Evolutionary conservation across 192 early-diverging fungal genomes (phyloP).

Genomic region (Martensiomyces pterosporus): DNA sequence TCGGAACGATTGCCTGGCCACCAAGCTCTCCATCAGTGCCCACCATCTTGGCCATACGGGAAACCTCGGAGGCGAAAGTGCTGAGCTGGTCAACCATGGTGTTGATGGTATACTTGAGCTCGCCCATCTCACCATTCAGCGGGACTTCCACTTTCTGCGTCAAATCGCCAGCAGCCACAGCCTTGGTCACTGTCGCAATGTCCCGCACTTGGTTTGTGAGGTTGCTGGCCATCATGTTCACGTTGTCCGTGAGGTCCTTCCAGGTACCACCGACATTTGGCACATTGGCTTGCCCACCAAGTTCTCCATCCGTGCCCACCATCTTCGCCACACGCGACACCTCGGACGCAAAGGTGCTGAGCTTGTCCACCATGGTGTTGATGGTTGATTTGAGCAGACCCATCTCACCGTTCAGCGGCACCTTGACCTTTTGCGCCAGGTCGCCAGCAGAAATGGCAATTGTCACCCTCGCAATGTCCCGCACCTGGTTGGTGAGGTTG

Average conservation of each 20-base stretch:
- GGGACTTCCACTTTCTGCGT: constrained; percentile 60
- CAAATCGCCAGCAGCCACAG: constrained; percentile 62
- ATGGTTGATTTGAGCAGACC: constrained; percentile 55
- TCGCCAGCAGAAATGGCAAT: constrained; percentile 61
- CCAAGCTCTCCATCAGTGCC: constrained; percentile 57
- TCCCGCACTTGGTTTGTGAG: constrained; percentile 58
- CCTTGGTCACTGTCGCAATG: constrained; percentile 57
- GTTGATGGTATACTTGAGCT: constrained; percentile 62
- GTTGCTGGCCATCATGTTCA: constrained; percentile 61
- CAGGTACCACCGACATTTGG: constrained; percentile 55
- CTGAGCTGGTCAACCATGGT: constrained; percentile 63
- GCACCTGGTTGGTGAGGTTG: constrained; percentile 61
- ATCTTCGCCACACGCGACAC: constrained; percentile 57
- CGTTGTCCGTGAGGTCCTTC: constrained; percentile 59
- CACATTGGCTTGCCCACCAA: constrained; percentile 57
- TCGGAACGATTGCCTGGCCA: constrained; percentile 51
- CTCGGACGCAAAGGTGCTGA: constrained; percentile 57
- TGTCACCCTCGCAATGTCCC: constrained; percentile 62
- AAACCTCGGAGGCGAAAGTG: constrained; percentile 60
- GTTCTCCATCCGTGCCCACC: constrained; percentile 55
- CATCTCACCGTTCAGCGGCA: constrained; percentile 57
- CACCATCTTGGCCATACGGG: constrained; percentile 50
- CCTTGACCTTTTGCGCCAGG: constrained; percentile 53
- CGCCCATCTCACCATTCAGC: constrained; percentile 56
- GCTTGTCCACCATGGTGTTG: constrained; percentile 62